Evolutionary conservation across 2,329 filamentous ascomycete species (phyloP).

Genomic region (Orbilia ellipsospora): DNA sequence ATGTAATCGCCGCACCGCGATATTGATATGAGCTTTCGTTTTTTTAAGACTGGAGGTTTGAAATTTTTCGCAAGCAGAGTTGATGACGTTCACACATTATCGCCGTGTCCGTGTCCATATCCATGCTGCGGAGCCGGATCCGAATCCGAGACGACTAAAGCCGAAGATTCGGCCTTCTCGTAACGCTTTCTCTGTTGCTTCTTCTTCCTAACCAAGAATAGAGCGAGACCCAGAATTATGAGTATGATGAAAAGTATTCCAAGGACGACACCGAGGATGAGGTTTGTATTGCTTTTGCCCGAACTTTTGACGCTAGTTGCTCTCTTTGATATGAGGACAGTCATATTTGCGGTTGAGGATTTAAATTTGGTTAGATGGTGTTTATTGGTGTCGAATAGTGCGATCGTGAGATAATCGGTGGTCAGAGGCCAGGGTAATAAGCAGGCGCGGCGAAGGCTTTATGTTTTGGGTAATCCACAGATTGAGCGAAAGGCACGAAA

Average conservation of each 20-base stretch:
- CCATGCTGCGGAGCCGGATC: too few relatives aligned
- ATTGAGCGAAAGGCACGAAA: background rate
- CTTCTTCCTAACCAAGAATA: background rate
- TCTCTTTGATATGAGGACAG: background rate
- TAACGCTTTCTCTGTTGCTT: background rate
- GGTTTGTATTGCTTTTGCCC: background rate
- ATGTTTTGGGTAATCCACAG: background rate
- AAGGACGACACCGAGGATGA: background rate
- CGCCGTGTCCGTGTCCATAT: too few relatives aligned
- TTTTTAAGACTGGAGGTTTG: too few relatives aligned
- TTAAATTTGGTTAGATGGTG: background rate
- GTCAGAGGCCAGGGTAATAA: background rate
- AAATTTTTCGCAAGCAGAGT: too few relatives aligned
- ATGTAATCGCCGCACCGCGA: too few relatives aligned
- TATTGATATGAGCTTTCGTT: too few relatives aligned
- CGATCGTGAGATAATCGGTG: background rate
- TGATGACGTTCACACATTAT: too few relatives aligned
- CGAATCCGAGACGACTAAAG: too few relatives aligned
- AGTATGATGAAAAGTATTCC: background rate
- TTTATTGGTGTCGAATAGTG: background rate
- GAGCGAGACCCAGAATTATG: background rate
- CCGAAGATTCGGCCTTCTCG: too few relatives aligned
- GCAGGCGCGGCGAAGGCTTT: background rate
- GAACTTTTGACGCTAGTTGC: background rate
- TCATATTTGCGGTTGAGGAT: background rate